Conservation (phyloP, 345 rosid species). For the Streptanthus diversifolius region DNA sequence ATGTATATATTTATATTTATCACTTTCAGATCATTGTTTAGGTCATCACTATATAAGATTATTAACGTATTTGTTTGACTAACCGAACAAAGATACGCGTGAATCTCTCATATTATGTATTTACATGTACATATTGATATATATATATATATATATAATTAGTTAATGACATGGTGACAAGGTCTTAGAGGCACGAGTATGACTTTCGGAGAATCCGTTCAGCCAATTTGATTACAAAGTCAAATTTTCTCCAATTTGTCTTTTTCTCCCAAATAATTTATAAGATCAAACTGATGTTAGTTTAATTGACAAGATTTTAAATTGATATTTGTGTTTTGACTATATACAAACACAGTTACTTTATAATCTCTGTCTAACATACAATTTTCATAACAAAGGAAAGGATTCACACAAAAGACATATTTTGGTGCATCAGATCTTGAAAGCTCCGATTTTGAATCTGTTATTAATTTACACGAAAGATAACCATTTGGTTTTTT, state of each 20-base stretch:
- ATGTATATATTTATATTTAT: not conserved
- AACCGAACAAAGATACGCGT: not conserved
- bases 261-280: not conserved
- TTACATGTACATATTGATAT: not conserved
- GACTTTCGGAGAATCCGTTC: no score
- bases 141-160: not conserved
- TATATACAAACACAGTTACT: not conserved
- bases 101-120: not conserved
- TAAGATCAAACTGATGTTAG: not conserved
- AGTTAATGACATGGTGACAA: not conserved
- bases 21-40: not conserved
- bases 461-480: no score
- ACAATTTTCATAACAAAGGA: no score
- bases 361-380: no score
- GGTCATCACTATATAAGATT: not conserved
- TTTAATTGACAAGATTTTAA: not conserved
- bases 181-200: no score
- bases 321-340: not conserved
- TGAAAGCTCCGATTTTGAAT: not conserved
- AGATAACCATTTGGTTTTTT: no score
- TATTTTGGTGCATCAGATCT: not conserved
- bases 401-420: not conserved
- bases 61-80: conserved; percentile 11
- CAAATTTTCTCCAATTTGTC: not conserved
- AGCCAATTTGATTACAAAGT: no score